Percentiles rank a stretch among this genome's conserved stretches.
These are phyloP conservation scores for Nephelium lappaceum DNA, from an alignment of 345 rosid species.

Conservation along the genomic window DNA sequence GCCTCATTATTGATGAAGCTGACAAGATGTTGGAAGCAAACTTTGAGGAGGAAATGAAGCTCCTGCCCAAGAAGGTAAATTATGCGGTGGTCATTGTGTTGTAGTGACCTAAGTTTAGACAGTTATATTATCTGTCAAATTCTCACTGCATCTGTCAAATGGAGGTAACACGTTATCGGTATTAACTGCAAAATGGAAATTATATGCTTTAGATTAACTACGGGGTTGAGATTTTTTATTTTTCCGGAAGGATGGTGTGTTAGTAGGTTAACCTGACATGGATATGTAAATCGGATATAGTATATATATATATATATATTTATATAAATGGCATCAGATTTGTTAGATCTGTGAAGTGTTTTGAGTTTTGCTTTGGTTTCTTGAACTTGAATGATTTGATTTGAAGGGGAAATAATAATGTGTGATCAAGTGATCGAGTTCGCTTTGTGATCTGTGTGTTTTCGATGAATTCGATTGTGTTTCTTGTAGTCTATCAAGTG, in stretches of 20 bases:
- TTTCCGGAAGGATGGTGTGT: slow-evolving; percentile 3
- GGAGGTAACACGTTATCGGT: not conserved
- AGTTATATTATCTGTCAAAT: not conserved
- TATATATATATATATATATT: too few species aligned
- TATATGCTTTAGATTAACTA: not conserved
- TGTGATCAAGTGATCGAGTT: not conserved
- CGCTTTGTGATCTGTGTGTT: not conserved
- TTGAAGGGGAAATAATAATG: slow-evolving; percentile 12
- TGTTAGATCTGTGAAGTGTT: slow-evolving; percentile 28
- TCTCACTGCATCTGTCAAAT: not conserved
- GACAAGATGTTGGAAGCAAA: slow-evolving; percentile 96
- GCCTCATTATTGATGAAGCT: slow-evolving; percentile 93
- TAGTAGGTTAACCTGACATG: not conserved
- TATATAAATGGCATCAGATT: slow-evolving; percentile 12
- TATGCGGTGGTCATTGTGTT: not conserved
- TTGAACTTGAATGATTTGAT: not conserved
- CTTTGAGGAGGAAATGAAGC: slow-evolving; percentile 98
- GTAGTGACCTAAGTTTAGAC: not conserved
- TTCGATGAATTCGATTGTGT: not conserved
- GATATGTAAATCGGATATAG: slow-evolving; percentile 3
- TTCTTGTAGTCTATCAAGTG: too few species aligned
- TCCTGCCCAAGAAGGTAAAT: slow-evolving; percentile 91
- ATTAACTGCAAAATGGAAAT: not conserved
- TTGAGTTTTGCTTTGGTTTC: not conserved
- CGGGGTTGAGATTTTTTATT: not conserved